Conservation (phyloP, 1,284 basidiomycete genomes). For the Ustilago esculenta region DNA sequence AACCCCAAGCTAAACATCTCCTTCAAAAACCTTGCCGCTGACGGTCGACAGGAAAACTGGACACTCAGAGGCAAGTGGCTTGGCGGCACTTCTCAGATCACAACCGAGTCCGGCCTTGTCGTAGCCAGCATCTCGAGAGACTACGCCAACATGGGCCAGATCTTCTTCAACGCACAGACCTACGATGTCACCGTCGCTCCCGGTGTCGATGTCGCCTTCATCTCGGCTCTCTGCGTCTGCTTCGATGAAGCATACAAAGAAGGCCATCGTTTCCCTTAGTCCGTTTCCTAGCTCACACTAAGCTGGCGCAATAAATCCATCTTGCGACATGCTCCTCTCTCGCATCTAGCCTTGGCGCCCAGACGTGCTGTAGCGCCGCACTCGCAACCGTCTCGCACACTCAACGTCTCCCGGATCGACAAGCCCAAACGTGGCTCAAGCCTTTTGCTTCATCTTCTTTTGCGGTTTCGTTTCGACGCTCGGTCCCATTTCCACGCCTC, state of each 20-base stretch:
- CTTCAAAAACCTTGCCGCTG: constrained; percentile 34
- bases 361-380: no score
- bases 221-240: constrained; percentile 69
- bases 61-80: constrained; percentile 30
- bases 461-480: no score
- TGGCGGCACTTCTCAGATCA: constrained; percentile 32
- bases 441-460: no score
- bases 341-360: no score
- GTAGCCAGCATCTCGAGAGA: constrained; percentile 38
- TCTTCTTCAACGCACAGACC: constrained; percentile 41
- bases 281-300: no score
- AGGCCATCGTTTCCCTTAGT: no score
- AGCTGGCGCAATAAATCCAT: no score
- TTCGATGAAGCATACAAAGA: constrained; percentile 65
- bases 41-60: constrained; percentile 18
- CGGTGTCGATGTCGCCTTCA: constrained; percentile 68
- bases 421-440: no score
- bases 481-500: no score
- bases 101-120: constrained; percentile 21
- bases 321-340: no score
- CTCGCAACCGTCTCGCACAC: no score
- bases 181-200: constrained; percentile 68
- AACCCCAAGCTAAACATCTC: constrained; percentile 32
- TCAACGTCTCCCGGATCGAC: no score
- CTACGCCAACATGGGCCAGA: constrained; percentile 29